Base-by-base conservation (phyloP, 2,329 filamentous ascomycete species). In the Xylaria polymorpha region DNA sequence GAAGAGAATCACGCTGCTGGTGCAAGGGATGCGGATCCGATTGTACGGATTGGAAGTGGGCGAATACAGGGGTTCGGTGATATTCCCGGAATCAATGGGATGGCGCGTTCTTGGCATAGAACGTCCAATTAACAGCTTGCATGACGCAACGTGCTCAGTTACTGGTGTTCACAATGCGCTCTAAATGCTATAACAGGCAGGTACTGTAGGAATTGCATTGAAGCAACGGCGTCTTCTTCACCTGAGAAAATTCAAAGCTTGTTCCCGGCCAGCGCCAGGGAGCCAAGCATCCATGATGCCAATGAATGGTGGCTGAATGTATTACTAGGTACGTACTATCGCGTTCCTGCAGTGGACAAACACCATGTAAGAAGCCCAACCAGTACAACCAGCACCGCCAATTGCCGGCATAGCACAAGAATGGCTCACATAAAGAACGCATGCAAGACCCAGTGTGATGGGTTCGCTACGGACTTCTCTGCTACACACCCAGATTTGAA, bases 111-210 rank as follows among this genome's bases (percentile, higher is more conserved):
- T 59, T 53, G 63, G 46, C 63, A 25, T 6, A 48, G 15, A 46
- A 22, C 35, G 14, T 20, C 67, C 67, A 69, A 69, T 69, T 29
- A 61, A 35, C 55, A 43, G 14, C 29, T 22, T 59, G 55, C 25
- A 48, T 50, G 25, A 25, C 41, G 51, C 50, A 69, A 69, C 67
- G 67, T 69, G 67, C 64, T 57, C 58, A 58, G 44, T 59, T 44
- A 18, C 20, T 12, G 48, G 18, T 39, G 4, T 22, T 29, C 55
- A 25, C 15, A 15, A 58, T 32, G 51, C 22, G 43, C 43, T 29
- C 22, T 15, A 18, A 46, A 59, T 46, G 15, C 56, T 59, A 32
- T 8, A 46, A 59, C 41, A 22, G 56, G 39, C 35, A 57, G 37
- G 25, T 29, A 29, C 25, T 29, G 55, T 43, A 25, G 32, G 43